Percentiles rank a stretch among this genome's conserved stretches.
These are phyloP conservation scores for Yamadazyma taylorii DNA, from an alignment of 1,139 yeast species.

Conservation along the genomic window DNA sequence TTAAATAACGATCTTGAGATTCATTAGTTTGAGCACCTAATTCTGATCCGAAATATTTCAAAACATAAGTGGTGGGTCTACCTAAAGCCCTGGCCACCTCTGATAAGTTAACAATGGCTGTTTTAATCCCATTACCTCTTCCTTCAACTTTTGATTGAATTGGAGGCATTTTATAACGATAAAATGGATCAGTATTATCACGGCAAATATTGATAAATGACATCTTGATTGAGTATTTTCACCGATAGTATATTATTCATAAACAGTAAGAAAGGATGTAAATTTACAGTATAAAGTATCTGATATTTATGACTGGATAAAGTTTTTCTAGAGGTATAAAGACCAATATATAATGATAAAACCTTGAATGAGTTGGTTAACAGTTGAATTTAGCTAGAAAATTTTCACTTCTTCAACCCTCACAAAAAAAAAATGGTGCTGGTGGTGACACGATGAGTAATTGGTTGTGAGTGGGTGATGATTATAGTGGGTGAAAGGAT, in stretches of 20 bases:
- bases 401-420: too few relatives aligned
- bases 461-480: too few relatives aligned
- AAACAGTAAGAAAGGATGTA: too few relatives aligned
- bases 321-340: too few relatives aligned
- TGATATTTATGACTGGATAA: not conserved
- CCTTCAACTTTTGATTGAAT: slow-evolving; percentile 98
- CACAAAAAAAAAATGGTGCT: too few relatives aligned
- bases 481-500: too few relatives aligned
- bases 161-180: slow-evolving; percentile 99
- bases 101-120: slow-evolving; percentile 84
- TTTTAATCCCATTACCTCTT: slow-evolving; percentile 98
- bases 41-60: slow-evolving; percentile 95
- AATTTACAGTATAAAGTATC: too few relatives aligned
- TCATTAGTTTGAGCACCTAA: slow-evolving; percentile 95
- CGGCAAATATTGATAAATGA: slow-evolving; percentile 92
- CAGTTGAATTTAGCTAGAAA: too few relatives aligned
- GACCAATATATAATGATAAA: too few relatives aligned
- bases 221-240: slow-evolving; percentile 44
- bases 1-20: slow-evolving; percentile 80
- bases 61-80: slow-evolving; percentile 88
- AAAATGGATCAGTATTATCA: slow-evolving; percentile 96
- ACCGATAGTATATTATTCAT: slow-evolving; percentile 9
- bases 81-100: slow-evolving; percentile 95
- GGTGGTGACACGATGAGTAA: too few relatives aligned
- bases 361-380: too few relatives aligned